Evolutionary conservation across 2,329 filamentous ascomycete genomes (phyloP).

Genomic region (Fusarium nisikadoi): DNA sequence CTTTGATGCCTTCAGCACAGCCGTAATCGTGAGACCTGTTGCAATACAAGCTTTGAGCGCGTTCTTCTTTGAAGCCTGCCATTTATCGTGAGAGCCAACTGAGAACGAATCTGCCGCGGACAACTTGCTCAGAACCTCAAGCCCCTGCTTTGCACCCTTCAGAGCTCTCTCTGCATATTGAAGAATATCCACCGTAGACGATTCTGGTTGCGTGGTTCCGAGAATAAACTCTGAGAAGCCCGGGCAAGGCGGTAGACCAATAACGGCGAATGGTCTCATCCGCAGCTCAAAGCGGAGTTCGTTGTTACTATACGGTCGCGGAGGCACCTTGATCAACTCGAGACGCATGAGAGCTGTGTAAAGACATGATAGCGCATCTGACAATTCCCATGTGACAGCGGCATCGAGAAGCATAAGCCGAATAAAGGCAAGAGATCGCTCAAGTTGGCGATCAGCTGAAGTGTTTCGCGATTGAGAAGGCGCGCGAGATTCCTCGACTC

Average conservation of each 20-base stretch:
- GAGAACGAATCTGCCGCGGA: constrained; percentile 64
- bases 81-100: constrained; percentile 68
- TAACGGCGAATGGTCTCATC: constrained; percentile 82
- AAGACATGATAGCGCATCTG: constrained; percentile 67
- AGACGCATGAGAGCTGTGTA: constrained; percentile 74
- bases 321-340: constrained; percentile 60
- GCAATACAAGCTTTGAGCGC: constrained; percentile 77
- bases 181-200: constrained; percentile 54
- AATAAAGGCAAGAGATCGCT: constrained; percentile 64
- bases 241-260: constrained; percentile 75
- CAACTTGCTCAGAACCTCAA: constrained; percentile 66
- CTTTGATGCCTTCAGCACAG: constrained; percentile 66
- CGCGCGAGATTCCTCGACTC: constrained; percentile 46
- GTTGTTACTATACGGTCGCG: constrained; percentile 73
- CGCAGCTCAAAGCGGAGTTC: constrained; percentile 81
- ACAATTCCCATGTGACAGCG: constrained; percentile 68
- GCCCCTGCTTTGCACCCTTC: constrained; percentile 62
- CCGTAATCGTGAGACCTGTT: constrained; percentile 71
- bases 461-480: constrained; percentile 29
- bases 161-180: constrained; percentile 59
- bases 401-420: constrained; percentile 72
- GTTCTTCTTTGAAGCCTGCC: constrained; percentile 68
- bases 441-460: constrained; percentile 56
- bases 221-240: constrained; percentile 68
- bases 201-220: constrained; percentile 55